These are phyloP conservation scores for Beauveria medogensis DNA, from an alignment of 2,329 filamentous ascomycete species.

Conservation along the genomic window DNA sequence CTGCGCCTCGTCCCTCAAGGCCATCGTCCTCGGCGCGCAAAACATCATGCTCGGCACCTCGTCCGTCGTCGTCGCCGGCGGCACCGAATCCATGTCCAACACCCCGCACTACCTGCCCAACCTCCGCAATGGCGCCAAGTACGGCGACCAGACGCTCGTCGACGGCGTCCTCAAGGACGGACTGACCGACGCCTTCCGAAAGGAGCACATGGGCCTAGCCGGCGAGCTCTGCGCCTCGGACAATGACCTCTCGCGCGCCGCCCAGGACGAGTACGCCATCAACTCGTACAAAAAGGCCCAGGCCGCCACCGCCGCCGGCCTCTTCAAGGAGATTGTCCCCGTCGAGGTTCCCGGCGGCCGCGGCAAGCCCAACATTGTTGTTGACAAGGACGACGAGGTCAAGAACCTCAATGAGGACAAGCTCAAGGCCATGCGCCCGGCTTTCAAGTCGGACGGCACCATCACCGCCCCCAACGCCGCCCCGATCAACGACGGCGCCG, in stretches of 20 bases:
- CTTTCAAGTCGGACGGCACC: constrained; percentile 75
- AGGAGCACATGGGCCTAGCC: constrained; percentile 93
- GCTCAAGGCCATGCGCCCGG: constrained; percentile 76
- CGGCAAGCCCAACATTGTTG: constrained; percentile 74
- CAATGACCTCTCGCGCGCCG: constrained; percentile 70
- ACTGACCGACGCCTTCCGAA: constrained; percentile 87
- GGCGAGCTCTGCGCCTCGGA: constrained; percentile 88
- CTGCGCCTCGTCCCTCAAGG: constrained; percentile 91
- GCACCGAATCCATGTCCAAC: constrained; percentile 98
- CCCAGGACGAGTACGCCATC: constrained; percentile 95
- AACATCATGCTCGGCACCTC: constrained; percentile 97
- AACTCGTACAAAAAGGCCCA: constrained; percentile 90
- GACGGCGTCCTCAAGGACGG: constrained; percentile 94
- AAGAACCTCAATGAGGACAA: constrained; percentile 87
- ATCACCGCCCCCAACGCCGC: constrained; percentile 96
- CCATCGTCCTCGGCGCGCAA: constrained; percentile 87
- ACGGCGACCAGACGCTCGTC: constrained; percentile 80
- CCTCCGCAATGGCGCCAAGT: constrained; percentile 83
- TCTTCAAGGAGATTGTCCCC: constrained; percentile 85
- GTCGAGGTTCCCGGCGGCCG: constrained; percentile 81
- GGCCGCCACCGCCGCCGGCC: constrained; percentile 70
- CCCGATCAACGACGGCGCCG: constrained; percentile 89
- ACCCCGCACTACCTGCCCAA: constrained; percentile 88
- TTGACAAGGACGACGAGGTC: constrained; percentile 88
- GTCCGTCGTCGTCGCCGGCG: constrained; percentile 85